A percentile compares a stretch with the other conserved stretches of the same genome.
phyloP scores from a whole-genome alignment of 208 protist species.

The Trypanosoma vivax region DNA sequence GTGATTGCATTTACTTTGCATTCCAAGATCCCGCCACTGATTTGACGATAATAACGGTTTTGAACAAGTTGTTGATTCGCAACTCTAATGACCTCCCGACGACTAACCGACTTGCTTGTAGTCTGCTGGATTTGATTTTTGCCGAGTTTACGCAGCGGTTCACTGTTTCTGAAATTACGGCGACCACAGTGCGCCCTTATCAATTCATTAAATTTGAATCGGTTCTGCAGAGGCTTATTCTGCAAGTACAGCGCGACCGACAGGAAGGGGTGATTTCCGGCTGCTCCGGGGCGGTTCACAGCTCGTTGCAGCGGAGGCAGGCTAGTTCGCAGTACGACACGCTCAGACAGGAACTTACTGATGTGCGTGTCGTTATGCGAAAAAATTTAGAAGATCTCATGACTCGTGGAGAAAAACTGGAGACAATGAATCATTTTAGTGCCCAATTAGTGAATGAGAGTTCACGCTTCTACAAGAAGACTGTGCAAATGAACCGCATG shows the following conservation, averaged over 20 bases:
- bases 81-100: constrained; percentile 64
- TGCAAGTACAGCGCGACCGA: constrained; percentile 58
- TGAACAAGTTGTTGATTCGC: constrained; percentile 85
- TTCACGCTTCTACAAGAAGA: constrained; percentile 80
- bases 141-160: constrained; percentile 67
- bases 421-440: constrained; percentile 86
- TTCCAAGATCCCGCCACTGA: constrained; percentile 83
- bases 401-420: constrained; percentile 81
- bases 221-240: constrained; percentile 67
- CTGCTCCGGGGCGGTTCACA: background rate
- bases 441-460: constrained; percentile 76
- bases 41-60: constrained; percentile 78
- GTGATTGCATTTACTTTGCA: constrained; percentile 85
- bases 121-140: constrained; percentile 76
- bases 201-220: constrained; percentile 90
- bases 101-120: constrained; percentile 77
- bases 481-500: constrained; percentile 86
- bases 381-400: constrained; percentile 89
- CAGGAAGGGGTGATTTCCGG: constrained; percentile 34
- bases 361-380: constrained; percentile 88
- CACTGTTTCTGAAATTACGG: constrained; percentile 43
- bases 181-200: constrained; percentile 54
- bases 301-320: constrained; percentile 42
- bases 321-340: constrained; percentile 73
- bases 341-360: constrained; percentile 75